Evolutionary conservation across 2,329 filamentous ascomycete genomes (phyloP).

Genomic region (Alternaria alternata): DNA sequence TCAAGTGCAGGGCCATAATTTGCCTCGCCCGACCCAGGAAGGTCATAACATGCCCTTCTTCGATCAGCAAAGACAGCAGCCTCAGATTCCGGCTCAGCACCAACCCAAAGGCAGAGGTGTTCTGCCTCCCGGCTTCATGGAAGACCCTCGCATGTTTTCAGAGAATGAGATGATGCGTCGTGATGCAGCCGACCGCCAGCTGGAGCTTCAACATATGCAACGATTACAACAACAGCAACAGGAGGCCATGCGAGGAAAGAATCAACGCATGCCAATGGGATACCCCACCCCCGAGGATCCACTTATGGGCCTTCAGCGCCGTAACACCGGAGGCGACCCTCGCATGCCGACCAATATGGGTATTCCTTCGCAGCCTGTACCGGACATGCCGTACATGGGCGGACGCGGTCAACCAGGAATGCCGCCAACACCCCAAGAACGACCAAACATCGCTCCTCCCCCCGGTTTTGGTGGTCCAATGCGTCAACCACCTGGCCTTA

Average conservation of each 20-base stretch:
- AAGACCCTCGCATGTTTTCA: slow-evolving; percentile 45
- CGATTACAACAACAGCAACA: slow-evolving; percentile 40
- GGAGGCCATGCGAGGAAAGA: slow-evolving; percentile 46
- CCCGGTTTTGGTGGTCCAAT: slow-evolving; percentile 48
- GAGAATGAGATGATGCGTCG: slow-evolving; percentile 46
- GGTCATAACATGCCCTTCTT: slow-evolving; percentile 45
- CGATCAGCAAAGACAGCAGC: slow-evolving; percentile 43
- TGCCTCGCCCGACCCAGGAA: slow-evolving; percentile 47
- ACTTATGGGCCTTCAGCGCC: slow-evolving; percentile 45
- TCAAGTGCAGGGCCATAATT: slow-evolving; percentile 43
- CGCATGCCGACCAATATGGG: slow-evolving; percentile 53
- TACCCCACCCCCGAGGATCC: slow-evolving; percentile 47
- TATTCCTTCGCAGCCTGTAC: slow-evolving; percentile 50
- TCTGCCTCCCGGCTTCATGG: slow-evolving; percentile 51
- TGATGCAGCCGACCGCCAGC: slow-evolving; percentile 40
- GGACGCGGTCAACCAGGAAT: slow-evolving; percentile 46
- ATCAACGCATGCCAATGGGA: slow-evolving; percentile 42
- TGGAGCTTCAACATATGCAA: slow-evolving; percentile 41
- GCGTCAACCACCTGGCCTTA: slow-evolving; percentile 48
- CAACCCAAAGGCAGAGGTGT: slow-evolving; percentile 47
- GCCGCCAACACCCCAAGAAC: slow-evolving; percentile 48
- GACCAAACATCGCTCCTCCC: slow-evolving; percentile 47
- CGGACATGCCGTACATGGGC: slow-evolving; percentile 47
- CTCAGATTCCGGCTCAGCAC: slow-evolving; percentile 39
- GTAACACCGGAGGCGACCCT: slow-evolving; percentile 47